Evolutionary conservation across 1,284 basidiomycete genomes (phyloP), one percentile per base, ranked within the genome.

Genomic region (Pseudozyma sp.): DNA sequence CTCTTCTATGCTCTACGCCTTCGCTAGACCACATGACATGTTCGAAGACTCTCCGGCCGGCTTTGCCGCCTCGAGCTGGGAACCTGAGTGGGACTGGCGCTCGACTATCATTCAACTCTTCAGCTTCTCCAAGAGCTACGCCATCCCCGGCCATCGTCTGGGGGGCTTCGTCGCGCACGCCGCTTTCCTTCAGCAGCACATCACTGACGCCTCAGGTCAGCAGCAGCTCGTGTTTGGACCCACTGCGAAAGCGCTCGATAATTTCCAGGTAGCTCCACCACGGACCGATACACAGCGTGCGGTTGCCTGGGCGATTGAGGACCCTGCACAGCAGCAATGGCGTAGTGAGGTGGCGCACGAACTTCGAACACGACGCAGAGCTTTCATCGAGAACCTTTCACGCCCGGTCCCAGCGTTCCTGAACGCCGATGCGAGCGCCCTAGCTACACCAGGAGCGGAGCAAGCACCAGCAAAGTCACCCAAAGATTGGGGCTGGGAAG

Each of bases 71-170:
- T n/a, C 21, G 14, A 47, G 44, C 35, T 64, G 56, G 42, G 58
- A 71, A 34, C 8, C 59, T 0, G 48, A 53, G 48, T 79, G 83
- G 65, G 79, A 85, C 57, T 86, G 86, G 80, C 84, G 86, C 45
- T 93, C 92, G 92, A 87, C 75, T 7, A 14, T 80, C 34, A 79
- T 80, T 14, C 76, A 75, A 40, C 53, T 76, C 18, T 76, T 77
- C 52, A 76, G 70, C 56, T 76, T 79, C 49, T 90, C 89, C 65
- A 94, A 94, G 86, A 90, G 91, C 18, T 94, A 93, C 85, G 90
- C 90, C 59, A 89, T 96, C 47, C 94, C 94, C 0, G 93, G 93
- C 0, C 92, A 94, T 84, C 89, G 93, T 14, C 88, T 95, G 0
- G 93, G 94, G 1, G 88, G 89, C 5, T 88, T 95, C 66, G 88